These are phyloP conservation scores for Glutinoglossum americanum DNA, from an alignment of 495 filamentous ascomycete genomes.

Conservation along the genomic window DNA sequence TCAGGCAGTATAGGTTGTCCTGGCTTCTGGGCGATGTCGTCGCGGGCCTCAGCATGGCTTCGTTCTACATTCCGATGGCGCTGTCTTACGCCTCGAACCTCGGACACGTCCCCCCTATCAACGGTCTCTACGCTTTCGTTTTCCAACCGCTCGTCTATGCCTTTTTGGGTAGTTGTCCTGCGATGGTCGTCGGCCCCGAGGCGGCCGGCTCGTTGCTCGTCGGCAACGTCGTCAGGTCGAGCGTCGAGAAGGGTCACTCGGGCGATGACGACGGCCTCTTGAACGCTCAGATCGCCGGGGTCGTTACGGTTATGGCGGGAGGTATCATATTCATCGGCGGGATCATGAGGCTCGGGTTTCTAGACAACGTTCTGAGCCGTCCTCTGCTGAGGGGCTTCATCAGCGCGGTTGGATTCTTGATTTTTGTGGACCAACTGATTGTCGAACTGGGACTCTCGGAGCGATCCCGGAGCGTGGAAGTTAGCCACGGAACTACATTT, in stretches of 20 bases:
- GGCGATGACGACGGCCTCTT: conserved; percentile 45
- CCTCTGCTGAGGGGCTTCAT: conserved; percentile 93
- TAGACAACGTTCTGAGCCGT: conserved; percentile 83
- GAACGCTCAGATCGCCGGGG: conserved; percentile 69
- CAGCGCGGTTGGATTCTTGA: conserved; percentile 86
- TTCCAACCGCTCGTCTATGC: conserved; percentile 83
- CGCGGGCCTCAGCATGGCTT: conserved; percentile 74
- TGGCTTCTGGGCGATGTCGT: conserved; percentile 73
- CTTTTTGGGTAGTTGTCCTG: conserved; percentile 69
- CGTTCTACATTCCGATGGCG: conserved; percentile 95
- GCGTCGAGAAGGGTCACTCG: conserved; percentile 43
- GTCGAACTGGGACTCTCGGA: conserved; percentile 65
- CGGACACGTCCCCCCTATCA: conserved; percentile 78
- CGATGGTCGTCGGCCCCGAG: conserved; percentile 90
- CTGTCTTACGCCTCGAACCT: conserved; percentile 86
- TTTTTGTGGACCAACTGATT: conserved; percentile 83
- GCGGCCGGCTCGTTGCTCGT: conserved; percentile 81
- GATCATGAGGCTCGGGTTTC: conserved; percentile 65
- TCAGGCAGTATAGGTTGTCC: conserved; percentile 56
- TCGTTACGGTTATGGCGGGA: conserved; percentile 71
- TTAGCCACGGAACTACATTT: conserved; percentile 64
- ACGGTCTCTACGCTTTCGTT: conserved; percentile 88
- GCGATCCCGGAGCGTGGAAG: conserved; percentile 29
- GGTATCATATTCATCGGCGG: conserved; percentile 72
- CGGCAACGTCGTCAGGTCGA: conserved; percentile 62